Conservation (phyloP, 2,329 filamentous ascomycete species). For the Talaromyces albobiverticillius region DNA sequence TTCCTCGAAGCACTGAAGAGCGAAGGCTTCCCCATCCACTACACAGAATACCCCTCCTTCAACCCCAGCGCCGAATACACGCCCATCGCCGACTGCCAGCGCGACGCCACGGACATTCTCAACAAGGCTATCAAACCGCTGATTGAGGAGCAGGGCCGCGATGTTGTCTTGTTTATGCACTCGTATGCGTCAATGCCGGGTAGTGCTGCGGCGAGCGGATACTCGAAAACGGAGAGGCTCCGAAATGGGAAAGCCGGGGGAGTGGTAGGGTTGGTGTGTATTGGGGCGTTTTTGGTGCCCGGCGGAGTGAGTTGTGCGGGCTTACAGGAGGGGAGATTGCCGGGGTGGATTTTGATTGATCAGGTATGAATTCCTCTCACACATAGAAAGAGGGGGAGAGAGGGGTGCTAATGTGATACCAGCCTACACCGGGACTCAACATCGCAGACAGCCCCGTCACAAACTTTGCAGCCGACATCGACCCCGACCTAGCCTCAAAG, state of each 20-base stretch:
- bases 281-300: constrained; percentile 36
- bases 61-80: constrained; percentile 23
- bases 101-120: constrained; percentile 33
- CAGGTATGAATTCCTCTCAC: constrained; percentile 16
- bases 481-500: not conserved
- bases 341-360: constrained; percentile 24
- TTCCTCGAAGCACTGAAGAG: constrained; percentile 28
- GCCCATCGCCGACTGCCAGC: constrained; percentile 23
- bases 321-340: constrained; percentile 22
- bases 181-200: constrained; percentile 33
- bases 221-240: constrained; percentile 23
- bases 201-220: constrained; percentile 24
- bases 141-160: constrained; percentile 21
- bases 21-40: constrained; percentile 30
- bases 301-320: constrained; percentile 27
- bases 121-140: constrained; percentile 14
- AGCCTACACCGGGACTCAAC: constrained; percentile 2
- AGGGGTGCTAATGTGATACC: not conserved
- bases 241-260: constrained; percentile 27
- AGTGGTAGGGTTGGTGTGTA: constrained; percentile 29
- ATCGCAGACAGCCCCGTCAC: not conserved
- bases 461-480: constrained; percentile 7
- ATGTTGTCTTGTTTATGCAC: constrained; percentile 29
- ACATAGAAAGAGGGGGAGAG: not conserved
- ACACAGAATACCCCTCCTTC: constrained; percentile 26